Base-by-base conservation (phyloP, 805 yeast genomes). In the Myxozyma vanderwaltii region DNA sequence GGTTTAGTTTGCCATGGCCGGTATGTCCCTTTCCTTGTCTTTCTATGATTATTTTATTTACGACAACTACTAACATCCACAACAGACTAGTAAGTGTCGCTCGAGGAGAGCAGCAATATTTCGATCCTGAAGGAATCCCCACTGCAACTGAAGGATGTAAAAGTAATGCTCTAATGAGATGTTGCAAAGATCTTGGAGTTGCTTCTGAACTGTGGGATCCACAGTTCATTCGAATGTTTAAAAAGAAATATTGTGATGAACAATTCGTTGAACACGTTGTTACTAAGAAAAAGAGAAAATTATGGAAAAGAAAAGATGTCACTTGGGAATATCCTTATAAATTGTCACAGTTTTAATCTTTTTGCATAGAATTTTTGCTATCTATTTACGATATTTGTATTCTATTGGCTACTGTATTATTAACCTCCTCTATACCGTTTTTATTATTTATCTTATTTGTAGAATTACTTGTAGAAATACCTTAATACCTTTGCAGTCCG, bases 201-300 rank as follows among this genome's bases (percentile, higher is more conserved):
- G 99, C 97, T 0, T 88, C 96, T 58, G 99, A 94, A 71, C 79
- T 94, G 51, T 94, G 99, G 99, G 99, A 94, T 72, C 99, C 99
- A 1, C 77, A 84, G 43, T 94, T 92, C 68, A 91, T 94, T 63
- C 81, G 88, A 66, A 68, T 71, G 47, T 88, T 85, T 74, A 88
- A 88, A 71, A 77, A 76, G 61, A 73, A 79, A 57, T 69, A 81
- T 65, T 90, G 97, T 73, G 91, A 86, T 58, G 91, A 89, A 66
- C 83, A 85, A 61, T 90, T 88, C 74, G 96, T 86, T 19, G 96
- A 91, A 68, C 92, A 90, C 72, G 84, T 85, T 23, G 81, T 83
- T 8, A 88, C 89, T 21, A 89, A 88, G 77, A 86, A 82, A 77
- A 89, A 88, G 84, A 88, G 87, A 83, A 69, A 70, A 51, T 82